Evolutionary conservation across 345 rosid genomes (phyloP).

Genomic region (Populus pruinosa): DNA sequence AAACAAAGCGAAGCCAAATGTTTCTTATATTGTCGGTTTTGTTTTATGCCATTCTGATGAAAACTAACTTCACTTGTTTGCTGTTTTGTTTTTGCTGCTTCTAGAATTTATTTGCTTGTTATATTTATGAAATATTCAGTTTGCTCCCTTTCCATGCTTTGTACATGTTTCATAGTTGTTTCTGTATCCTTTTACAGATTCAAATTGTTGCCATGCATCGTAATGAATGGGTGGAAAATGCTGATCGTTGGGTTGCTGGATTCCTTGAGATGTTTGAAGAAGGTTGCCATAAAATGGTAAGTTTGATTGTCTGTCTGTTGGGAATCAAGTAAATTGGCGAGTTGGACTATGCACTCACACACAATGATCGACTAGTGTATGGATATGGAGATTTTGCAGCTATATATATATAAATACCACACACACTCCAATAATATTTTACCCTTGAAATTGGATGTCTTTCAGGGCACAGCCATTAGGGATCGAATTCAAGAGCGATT

Average conservation of each 20-base stretch:
- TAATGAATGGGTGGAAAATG: slow-evolving; percentile 96
- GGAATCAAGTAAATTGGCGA: no score
- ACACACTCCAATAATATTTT: neutral
- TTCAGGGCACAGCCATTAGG: slow-evolving; percentile 80
- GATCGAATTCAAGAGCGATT: slow-evolving; percentile 78
- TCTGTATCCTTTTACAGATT: slow-evolving; percentile 36
- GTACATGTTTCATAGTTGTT: slow-evolving; percentile 2
- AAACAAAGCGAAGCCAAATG: neutral
- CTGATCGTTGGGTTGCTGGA: slow-evolving; percentile 98
- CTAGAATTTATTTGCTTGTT: neutral
- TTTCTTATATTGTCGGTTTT: neutral
- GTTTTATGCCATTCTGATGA: neutral
- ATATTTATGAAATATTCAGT: neutral
- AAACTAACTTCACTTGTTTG: neutral
- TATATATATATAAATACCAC: neutral
- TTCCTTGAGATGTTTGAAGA: slow-evolving; percentile 98
- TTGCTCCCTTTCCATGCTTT: neutral
- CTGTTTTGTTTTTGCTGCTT: neutral
- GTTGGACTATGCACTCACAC: neutral
- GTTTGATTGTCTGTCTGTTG: neutral
- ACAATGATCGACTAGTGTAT: neutral
- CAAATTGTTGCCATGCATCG: slow-evolving; percentile 77
- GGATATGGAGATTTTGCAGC: neutral
- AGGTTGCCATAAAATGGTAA: slow-evolving; percentile 97
- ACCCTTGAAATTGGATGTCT: neutral